Conservation (phyloP, 495 filamentous ascomycete genomes). For the Cercophora sp. region DNA sequence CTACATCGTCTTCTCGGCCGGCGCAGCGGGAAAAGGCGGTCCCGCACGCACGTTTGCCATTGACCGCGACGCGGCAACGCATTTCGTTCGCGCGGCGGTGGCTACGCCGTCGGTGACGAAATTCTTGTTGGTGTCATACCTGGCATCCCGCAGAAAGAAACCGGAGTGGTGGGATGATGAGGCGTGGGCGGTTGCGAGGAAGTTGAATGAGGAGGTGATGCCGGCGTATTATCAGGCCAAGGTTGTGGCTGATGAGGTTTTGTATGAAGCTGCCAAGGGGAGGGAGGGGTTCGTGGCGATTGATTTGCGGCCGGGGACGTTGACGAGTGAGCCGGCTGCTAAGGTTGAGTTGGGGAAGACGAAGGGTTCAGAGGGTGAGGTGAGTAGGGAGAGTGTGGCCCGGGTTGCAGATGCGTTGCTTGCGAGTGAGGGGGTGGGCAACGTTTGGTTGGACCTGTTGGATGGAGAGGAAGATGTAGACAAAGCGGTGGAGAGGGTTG, state of each 20-base stretch:
- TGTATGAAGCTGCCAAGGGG: slow-evolving; percentile 53
- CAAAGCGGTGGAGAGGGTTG: slow-evolving; percentile 61
- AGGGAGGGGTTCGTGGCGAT: slow-evolving; percentile 53
- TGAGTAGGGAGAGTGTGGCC: slow-evolving; percentile 67
- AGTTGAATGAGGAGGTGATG: slow-evolving; percentile 52
- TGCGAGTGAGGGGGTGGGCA: slow-evolving; percentile 48
- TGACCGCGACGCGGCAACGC: slow-evolving; percentile 64
- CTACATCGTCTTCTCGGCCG: slow-evolving; percentile 78
- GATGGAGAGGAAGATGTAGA: slow-evolving; percentile 55
- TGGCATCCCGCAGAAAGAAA: slow-evolving; percentile 53
- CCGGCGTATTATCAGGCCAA: slow-evolving; percentile 71
- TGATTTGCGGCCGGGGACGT: slow-evolving; percentile 60
- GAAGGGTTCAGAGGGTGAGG: slow-evolving; percentile 43
- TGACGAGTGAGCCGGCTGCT: slow-evolving; percentile 59
- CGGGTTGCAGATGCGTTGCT: slow-evolving; percentile 62
- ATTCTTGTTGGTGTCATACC: slow-evolving; percentile 71
- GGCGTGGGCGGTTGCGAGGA: slow-evolving; percentile 47
- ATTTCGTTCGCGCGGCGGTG: slow-evolving; percentile 65
- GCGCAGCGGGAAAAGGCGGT: slow-evolving; percentile 74
- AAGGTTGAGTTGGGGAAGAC: slow-evolving; percentile 64
- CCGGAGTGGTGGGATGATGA: slow-evolving; percentile 67
- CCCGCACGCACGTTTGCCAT: slow-evolving; percentile 50
- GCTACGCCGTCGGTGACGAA: slow-evolving; percentile 57
- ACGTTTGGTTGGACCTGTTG: slow-evolving; percentile 43
- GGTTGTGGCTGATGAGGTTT: slow-evolving; percentile 66